These are phyloP conservation scores for Tremella yokohamensis DNA, from an alignment of 768 basidiomycete species.

Conservation along the genomic window DNA sequence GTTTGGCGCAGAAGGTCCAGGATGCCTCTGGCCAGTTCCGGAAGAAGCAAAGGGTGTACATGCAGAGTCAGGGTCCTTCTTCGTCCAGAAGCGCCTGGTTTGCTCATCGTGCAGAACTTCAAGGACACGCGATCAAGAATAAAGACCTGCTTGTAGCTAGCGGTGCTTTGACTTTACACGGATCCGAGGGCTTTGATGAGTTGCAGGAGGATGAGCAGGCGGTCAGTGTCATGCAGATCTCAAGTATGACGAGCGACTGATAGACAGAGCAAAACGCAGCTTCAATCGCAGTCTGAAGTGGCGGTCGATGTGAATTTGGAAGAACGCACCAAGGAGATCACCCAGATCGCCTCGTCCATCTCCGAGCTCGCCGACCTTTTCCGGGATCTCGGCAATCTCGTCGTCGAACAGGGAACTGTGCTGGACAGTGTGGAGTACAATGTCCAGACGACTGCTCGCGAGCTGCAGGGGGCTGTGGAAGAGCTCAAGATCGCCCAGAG, in stretches of 20 bases:
- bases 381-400: constrained; percentile 85
- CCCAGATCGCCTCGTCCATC: constrained; percentile 87
- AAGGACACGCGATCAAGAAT: constrained; percentile 97
- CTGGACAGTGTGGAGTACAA: constrained; percentile 97
- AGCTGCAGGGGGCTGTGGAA: constrained; percentile 75
- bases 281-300: constrained; percentile 51
- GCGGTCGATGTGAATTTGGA: constrained; percentile 54
- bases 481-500: constrained; percentile 77
- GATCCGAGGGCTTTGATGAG: constrained; percentile 75
- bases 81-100: neutral
- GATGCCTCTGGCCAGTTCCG: constrained; percentile 85
- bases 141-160: constrained; percentile 89
- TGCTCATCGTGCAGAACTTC: constrained; percentile 62
- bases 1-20: constrained; percentile 92
- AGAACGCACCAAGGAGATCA: constrained; percentile 66
- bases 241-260: neutral
- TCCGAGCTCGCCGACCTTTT: constrained; percentile 88
- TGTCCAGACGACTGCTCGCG: constrained; percentile 81
- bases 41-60: constrained; percentile 96
- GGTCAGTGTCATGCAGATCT: constrained; percentile 51
- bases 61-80: constrained; percentile 74
- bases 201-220: constrained; percentile 88
- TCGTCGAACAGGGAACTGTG: constrained; percentile 96
- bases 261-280: constrained; percentile 48
- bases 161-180: constrained; percentile 72